Evolutionary conservation across 2,329 filamentous ascomycete species (phyloP), one percentile per base, ranked within the genome.

Genomic region (Anthostomella pinea): DNA sequence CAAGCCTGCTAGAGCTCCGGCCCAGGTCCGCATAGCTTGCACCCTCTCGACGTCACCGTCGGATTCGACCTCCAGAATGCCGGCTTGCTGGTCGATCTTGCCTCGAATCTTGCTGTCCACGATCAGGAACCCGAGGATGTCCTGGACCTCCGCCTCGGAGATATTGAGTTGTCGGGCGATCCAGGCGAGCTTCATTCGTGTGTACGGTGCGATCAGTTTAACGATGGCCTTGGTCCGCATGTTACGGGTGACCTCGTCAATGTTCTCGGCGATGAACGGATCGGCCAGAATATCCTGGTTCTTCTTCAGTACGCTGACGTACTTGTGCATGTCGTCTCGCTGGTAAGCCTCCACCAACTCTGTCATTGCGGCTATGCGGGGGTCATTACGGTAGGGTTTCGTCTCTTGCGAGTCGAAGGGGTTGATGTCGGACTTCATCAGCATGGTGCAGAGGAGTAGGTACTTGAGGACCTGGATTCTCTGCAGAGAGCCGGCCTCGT

Each of bases 331-430:
- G 59, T 97, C 91, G 56, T 97, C 91, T 39, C 86, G 81, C 66
- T 97, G 93, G 64, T 95, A 98, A 8, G 93, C 89, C 54, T 97
- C 90, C 15, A 98, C 93, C 1, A 98, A 77, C 52, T 96, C 87
- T 2, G 90, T 97, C 91, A 98, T 98, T 52, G 89, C 91, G 3
- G 88, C 85, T 52, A 98, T 96, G 39, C 91, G 86, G 5, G 89
- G 86, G 60, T 98, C 91, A 51, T 87, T 91, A 67, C 89, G 91
- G 73, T 98, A 98, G 0, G 93, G 93, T 67, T 97, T 97, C 13
- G 91, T 97, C 69, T 98, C 93, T 63, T 97, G 93, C 7, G 90
- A 96, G 65, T 97, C 91, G 62, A 98, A 97, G 0, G 93, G 93
- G 62, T 97, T 97, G 77, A 98, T 98, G 63, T 94, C 82, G 25